A percentile compares a stretch with the other conserved stretches of the same genome.
Evolutionary conservation across 331 rosid genomes (phyloP).

Genomic region (Cucumis variabilis): DNA sequence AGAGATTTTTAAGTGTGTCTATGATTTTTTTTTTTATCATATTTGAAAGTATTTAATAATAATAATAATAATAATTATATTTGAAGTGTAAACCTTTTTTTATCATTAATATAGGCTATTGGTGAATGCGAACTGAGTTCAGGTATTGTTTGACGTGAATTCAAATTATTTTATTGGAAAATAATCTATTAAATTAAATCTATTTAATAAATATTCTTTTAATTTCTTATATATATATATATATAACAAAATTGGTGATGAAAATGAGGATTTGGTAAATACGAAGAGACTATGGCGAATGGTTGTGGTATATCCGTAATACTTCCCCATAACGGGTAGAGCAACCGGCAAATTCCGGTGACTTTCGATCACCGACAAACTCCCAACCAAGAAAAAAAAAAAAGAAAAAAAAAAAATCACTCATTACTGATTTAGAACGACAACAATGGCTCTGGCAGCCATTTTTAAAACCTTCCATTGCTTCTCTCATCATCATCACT

Average conservation of each 20-base stretch:
- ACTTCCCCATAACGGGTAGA: background rate
- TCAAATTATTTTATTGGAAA: too few species aligned
- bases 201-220: too few species aligned
- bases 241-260: background rate
- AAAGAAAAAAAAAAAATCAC: background rate
- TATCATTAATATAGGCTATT: too few species aligned
- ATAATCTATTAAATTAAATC: too few species aligned
- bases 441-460: background rate
- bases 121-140: too few species aligned
- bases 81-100: too few species aligned
- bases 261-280: conserved; percentile 23
- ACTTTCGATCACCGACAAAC: conserved; percentile 30
- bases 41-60: too few species aligned
- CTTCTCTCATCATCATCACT: conserved; percentile 30
- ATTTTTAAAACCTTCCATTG: conserved; percentile 16
- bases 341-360: conserved; percentile 31
- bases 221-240: too few species aligned
- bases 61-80: too few species aligned
- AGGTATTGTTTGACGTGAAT: too few species aligned
- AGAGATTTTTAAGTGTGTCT: too few species aligned
- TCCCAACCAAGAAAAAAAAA: background rate
- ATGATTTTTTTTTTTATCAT: too few species aligned
- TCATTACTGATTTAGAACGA: background rate
- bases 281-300: conserved; percentile 2
- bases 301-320: background rate